phyloP scores from a whole-genome alignment of 768 basidiomycete genomes.

The Xerocomellus intermedius region DNA sequence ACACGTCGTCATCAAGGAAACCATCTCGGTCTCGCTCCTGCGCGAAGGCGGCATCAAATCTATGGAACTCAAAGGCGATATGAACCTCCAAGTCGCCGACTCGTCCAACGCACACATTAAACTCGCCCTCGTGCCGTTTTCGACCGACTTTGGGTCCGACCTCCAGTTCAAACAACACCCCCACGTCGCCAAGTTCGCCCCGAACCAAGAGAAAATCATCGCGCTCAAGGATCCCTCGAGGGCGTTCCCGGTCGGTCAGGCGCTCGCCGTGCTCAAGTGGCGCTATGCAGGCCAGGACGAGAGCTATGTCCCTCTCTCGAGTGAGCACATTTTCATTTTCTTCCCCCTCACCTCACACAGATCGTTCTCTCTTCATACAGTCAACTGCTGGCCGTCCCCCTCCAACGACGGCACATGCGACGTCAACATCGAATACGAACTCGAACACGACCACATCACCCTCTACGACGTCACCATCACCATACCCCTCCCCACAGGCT shows the following conservation, averaged over 20 bases:
- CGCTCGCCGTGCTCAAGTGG: slow-evolving; percentile 90
- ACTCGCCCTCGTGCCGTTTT: slow-evolving; percentile 57
- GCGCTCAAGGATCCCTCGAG: slow-evolving; percentile 81
- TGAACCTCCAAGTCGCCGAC: slow-evolving; percentile 87
- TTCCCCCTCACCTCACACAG: not conserved
- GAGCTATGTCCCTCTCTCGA: slow-evolving; percentile 84
- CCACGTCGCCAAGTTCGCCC: slow-evolving; percentile 82
- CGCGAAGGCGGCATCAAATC: slow-evolving; percentile 90
- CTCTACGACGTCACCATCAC: slow-evolving; percentile 85
- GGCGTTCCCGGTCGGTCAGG: slow-evolving; percentile 85
- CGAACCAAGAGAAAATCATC: slow-evolving; percentile 64
- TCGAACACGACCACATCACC: slow-evolving; percentile 78
- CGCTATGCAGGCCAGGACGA: slow-evolving; percentile 89
- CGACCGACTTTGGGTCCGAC: slow-evolving; percentile 59
- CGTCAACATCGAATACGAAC: slow-evolving; percentile 96
- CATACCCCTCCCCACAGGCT: slow-evolving; percentile 87
- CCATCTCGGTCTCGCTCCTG: slow-evolving; percentile 73
- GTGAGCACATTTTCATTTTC: slow-evolving; percentile 53
- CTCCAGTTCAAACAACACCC: slow-evolving; percentile 98
- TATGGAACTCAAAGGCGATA: slow-evolving; percentile 91
- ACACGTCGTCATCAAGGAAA: slow-evolving; percentile 84
- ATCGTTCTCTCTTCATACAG: slow-evolving; percentile 37
- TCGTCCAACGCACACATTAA: slow-evolving; percentile 68
- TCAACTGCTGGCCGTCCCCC: slow-evolving; percentile 96
- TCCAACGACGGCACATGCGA: slow-evolving; percentile 91